Evolutionary conservation across 768 basidiomycete genomes (phyloP), one percentile per base, ranked within the genome.

Genomic region (Coprinopsis sp.): DNA sequence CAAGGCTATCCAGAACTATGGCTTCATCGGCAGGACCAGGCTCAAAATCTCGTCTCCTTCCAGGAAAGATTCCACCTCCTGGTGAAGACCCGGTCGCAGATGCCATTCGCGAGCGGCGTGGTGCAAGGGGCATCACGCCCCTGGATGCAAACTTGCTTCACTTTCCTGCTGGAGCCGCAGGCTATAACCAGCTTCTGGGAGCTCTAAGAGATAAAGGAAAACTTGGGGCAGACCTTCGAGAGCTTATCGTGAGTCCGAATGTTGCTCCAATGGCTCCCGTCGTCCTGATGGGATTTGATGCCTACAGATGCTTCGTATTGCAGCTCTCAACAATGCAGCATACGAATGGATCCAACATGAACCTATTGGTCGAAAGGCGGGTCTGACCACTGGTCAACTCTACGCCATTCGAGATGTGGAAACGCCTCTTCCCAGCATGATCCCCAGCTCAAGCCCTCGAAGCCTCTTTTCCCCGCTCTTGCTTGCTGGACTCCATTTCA

Each of bases 321-420:
- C 75, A 27, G 77, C 73, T 2, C 57, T 74, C 21, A 79, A 77
- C 51, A 54, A 64, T 19, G 76, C 76, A 21, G 65, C 68, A 4
- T 79, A 72, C 43, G 76, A 78, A 56, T 79, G 79, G 79, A 75
- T 74, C 7, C 75, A 78, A 16, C 79, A 81, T 47, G 77, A 77
- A 44, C 66, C 57, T 23, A 66, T 79, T 18, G 83, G 71, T 0
- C 64, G 75, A 2, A 60, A 64, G 11, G 69, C 69, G 37, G 82
- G 81, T 2, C 59, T 84, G 8, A 73, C 70, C 0, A 71, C 71
- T 0, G 66, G 70, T 0, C 82, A 85, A 53, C 70, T 84, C 3
- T 74, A 73, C 52, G 56, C 72, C 36, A 72, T 81, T 36, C 73
- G 82, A 22, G 77, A 82, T 53, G 64, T 66, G 0, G 53, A 65